These are phyloP conservation scores for Pseudozyma sp. DNA, from an alignment of 1,284 basidiomycete genomes.

Conservation along the genomic window DNA sequence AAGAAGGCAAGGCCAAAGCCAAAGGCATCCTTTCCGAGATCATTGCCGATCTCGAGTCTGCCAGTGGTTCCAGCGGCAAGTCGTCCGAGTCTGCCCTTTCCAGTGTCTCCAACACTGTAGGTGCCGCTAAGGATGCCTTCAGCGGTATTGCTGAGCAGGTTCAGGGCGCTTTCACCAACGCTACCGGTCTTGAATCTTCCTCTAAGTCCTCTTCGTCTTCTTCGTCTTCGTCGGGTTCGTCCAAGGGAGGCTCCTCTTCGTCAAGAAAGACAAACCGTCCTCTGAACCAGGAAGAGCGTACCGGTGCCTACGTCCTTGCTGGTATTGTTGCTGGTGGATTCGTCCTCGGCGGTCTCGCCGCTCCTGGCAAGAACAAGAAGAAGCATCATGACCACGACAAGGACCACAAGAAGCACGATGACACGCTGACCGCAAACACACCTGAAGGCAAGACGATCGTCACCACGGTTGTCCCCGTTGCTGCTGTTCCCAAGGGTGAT, in stretches of 20 bases:
- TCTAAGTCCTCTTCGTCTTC: slow-evolving; percentile 34
- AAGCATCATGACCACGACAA: slow-evolving; percentile 14
- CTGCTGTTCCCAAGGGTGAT: slow-evolving; percentile 34
- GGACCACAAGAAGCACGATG: neutral
- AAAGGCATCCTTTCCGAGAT: slow-evolving; percentile 46
- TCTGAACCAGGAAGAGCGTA: slow-evolving; percentile 73
- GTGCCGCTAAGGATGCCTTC: slow-evolving; percentile 35
- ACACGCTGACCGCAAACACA: neutral
- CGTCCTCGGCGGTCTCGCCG: slow-evolving; percentile 72
- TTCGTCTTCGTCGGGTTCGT: slow-evolving; percentile 21
- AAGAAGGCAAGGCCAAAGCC: slow-evolving; percentile 14
- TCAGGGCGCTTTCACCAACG: slow-evolving; percentile 39
- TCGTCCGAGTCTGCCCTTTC: slow-evolving; percentile 18
- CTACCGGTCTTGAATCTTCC: slow-evolving; percentile 11
- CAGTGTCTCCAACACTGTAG: slow-evolving; percentile 31
- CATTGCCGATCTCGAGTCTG: slow-evolving; percentile 35
- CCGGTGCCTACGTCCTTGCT: slow-evolving; percentile 74
- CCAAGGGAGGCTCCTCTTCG: slow-evolving; percentile 2
- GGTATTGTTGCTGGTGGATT: slow-evolving; percentile 74
- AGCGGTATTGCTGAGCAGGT: slow-evolving; percentile 41
- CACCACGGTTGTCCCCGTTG: slow-evolving; percentile 22
- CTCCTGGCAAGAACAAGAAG: slow-evolving; percentile 43
- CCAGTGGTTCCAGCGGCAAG: slow-evolving; percentile 13
- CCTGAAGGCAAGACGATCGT: slow-evolving; percentile 15
- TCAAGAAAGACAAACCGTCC: slow-evolving; percentile 67